Evolutionary conservation across 2,329 filamentous ascomycete species (phyloP), one percentile per base, ranked within the genome.

Genomic region (Aspergillus fischeri): DNA sequence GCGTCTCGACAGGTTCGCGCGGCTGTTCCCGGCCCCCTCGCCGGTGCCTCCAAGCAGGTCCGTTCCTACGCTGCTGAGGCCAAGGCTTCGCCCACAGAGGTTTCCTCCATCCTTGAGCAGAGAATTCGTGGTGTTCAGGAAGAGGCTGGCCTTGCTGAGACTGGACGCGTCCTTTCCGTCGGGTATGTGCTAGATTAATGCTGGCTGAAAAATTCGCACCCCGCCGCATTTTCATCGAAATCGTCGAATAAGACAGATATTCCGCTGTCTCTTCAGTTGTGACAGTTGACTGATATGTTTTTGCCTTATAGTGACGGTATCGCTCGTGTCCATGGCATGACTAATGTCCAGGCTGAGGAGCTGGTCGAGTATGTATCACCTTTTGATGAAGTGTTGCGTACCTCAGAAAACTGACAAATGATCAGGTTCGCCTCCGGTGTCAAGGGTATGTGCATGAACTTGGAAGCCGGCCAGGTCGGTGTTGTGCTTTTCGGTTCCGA

Each of bases 391-490:
- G 10, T 53, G 55, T 59, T 63, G 56, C 57, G 56, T 63, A 53
- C 60, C 60, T 59, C 51, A 52, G 59, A 58, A 59, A 57, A 67
- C 65, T 69, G 66, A 72, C 61, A 59, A 58, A 58, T 61, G 17
- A 60, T 59, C 68, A 97, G 92, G 86, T 99, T 99, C 85, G 91
- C 94, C 75, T 99, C 94, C 68, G 94, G 94, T 80, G 94, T 97
- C 82, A 97, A 97, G 89, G 94, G 94, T 81, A 99, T 99, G 94
- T 97, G 93, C 91, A 97, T 99, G 93, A 99, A 99, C 90, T 88
- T 99, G 82, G 94, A 99, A 85, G 94, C 94, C 81, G 94, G 94
- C 80, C 94, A 97, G 83, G 94, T 99, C 83, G 94, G 94, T 96
- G 92, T 99, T 75, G 94, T 99, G 87, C 87, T 99, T 77, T 99